These are phyloP conservation scores for Sclerotinia borealis DNA, from an alignment of 2,329 filamentous ascomycete genomes.

Conservation along the genomic window DNA sequence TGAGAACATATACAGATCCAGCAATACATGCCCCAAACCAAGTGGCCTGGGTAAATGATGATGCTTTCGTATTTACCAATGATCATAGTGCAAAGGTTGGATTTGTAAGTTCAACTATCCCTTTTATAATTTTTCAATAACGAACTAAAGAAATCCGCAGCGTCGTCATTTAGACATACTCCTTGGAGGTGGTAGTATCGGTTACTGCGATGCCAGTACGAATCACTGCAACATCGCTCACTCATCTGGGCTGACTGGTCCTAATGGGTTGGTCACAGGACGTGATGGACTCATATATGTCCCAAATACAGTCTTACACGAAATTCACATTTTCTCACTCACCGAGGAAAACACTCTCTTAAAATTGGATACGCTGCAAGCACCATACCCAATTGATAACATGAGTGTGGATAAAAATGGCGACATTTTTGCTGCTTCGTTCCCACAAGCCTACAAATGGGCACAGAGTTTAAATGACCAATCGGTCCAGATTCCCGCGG, in stretches of 20 bases:
- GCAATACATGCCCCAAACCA: slow-evolving; percentile 35
- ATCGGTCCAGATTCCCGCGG: slow-evolving; percentile 3
- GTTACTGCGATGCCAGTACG: slow-evolving; percentile 25
- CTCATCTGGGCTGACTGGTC: slow-evolving; percentile 24
- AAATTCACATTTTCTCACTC: slow-evolving; percentile 14
- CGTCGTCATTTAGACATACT: slow-evolving; percentile 27
- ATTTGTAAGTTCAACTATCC: slow-evolving; percentile 18
- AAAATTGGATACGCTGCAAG: slow-evolving; percentile 26
- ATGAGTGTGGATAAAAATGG: slow-evolving; percentile 34
- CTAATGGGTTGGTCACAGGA: slow-evolving; percentile 33
- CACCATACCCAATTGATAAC: slow-evolving; percentile 33
- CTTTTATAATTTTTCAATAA: neutral
- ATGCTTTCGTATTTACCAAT: slow-evolving; percentile 35
- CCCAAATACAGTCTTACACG: slow-evolving; percentile 22
- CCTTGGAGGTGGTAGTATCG: slow-evolving; percentile 30
- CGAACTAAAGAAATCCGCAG: slow-evolving; percentile 12
- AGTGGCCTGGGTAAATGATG: slow-evolving; percentile 31
- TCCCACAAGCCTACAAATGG: slow-evolving; percentile 29
- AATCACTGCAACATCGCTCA: slow-evolving; percentile 28
- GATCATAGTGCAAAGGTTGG: slow-evolving; percentile 33
- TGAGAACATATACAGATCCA: slow-evolving; percentile 31
- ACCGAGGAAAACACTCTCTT: slow-evolving; percentile 14
- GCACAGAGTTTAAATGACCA: slow-evolving; percentile 23
- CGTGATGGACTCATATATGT: slow-evolving; percentile 34
- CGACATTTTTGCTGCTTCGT: slow-evolving; percentile 32